phyloP scores from a whole-genome alignment of 2,329 filamentous ascomycete species.

The Didymella lethalis region DNA sequence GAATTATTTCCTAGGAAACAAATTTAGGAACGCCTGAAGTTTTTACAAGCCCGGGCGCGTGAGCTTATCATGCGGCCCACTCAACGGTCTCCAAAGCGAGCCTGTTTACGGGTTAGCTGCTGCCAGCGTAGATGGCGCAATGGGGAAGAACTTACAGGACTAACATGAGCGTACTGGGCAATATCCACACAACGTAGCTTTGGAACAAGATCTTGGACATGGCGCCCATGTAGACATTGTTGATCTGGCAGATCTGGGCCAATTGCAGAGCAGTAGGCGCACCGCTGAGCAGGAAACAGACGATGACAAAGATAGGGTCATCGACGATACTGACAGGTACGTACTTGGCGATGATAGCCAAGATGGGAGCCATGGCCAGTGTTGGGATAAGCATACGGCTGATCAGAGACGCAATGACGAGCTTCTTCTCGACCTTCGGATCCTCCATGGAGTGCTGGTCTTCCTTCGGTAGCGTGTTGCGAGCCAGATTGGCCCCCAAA shows the following conservation, averaged over 20 bases:
- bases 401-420: constrained; percentile 84
- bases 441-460: constrained; percentile 74
- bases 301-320: constrained; percentile 97
- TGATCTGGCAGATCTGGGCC: constrained; percentile 98
- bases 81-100: constrained; percentile 82
- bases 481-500: constrained; percentile 89
- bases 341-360: constrained; percentile 88
- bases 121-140: not conserved
- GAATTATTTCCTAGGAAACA: not conserved
- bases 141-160: constrained; percentile 66
- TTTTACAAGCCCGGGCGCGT: not conserved
- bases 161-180: constrained; percentile 88
- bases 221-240: constrained; percentile 91
- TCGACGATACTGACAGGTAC: constrained; percentile 92
- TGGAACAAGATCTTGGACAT: constrained; percentile 95
- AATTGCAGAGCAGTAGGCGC: constrained; percentile 93
- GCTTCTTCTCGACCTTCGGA: constrained; percentile 70
- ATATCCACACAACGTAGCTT: constrained; percentile 96
- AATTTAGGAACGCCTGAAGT: not conserved
- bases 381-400: constrained; percentile 94
- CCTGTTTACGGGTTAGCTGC: not conserved
- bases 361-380: constrained; percentile 86
- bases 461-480: constrained; percentile 81
- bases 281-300: constrained; percentile 94
- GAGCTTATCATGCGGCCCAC: constrained; percentile 68